Evolutionary conservation across 2,329 filamentous ascomycete genomes (phyloP), one percentile per base, ranked within the genome.

Genomic region (Sarocladium brachiariae): DNA sequence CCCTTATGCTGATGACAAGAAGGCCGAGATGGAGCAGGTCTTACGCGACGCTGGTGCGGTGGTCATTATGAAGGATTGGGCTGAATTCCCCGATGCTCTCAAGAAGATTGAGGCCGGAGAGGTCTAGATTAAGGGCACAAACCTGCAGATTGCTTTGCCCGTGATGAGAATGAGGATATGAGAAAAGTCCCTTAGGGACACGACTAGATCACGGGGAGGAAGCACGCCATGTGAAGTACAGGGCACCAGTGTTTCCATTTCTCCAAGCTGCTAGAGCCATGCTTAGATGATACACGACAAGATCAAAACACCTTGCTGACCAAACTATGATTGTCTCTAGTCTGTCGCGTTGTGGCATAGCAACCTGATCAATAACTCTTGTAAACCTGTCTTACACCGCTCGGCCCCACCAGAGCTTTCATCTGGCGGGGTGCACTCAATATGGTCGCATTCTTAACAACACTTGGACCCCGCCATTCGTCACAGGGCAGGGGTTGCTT

Each of bases 1-100:
- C 33, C 86, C 86, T 52, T 93, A 92, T 68, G 71, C 72, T 48
- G 70, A 70, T 16, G 74, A 75, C 31, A 77, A 85, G 68, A 72
- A 78, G 69, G 71, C 77, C 45, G 77, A 84, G 67, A 88, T 89
- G 81, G 75, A 76, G 54, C 73, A 80, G 61, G 65, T 75, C 25
- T 66, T 89, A 60, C 71, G 60, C 10, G 78, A 83, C 10, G 76
- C 80, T 1, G 85, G 84, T 13, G 83, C 80, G 50, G 72, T 75
- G 53, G 67, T 81, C 52, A 72, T 88, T 62, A 88, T 83, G 75
- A 60, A 71, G 48, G 61, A 81, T 60, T 83, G 80, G 80, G 67
- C 61, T 50, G 75, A 81, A 66, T 81, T 83, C 63, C 72, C 73
- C 14, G 63, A 59, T 19, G 61, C 60, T 43, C 60, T 80, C 56